Evolutionary conservation across 805 yeast genomes (phyloP).

Genomic region (Debaryomyces hansenii): DNA sequence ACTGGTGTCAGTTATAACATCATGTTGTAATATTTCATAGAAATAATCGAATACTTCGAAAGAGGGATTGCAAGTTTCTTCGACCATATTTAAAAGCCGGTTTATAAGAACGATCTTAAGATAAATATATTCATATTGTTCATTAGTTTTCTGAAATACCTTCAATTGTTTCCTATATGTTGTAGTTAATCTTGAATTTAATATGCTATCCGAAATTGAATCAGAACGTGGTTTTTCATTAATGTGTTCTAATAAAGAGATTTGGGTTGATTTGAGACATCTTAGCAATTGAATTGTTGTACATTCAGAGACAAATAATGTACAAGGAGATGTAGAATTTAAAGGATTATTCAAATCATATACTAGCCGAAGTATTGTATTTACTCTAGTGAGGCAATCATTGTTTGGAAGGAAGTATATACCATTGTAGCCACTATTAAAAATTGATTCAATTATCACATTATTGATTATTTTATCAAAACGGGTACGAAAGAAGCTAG

Average conservation of each 20-base stretch:
- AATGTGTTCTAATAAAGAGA: not conserved
- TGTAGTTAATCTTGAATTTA: not conserved
- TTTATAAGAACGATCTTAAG: not conserved
- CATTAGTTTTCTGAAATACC: not conserved
- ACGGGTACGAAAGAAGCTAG: not conserved
- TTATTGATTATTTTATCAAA: slow-evolving; percentile 4
- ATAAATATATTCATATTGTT: not conserved
- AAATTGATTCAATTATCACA: slow-evolving; percentile 4
- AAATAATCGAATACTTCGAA: not conserved
- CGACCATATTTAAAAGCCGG: not conserved
- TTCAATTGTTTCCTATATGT: not conserved
- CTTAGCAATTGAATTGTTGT: not conserved
- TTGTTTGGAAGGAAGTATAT: not conserved
- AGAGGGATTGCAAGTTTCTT: not conserved
- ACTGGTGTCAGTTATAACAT: not conserved
- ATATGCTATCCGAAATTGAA: not conserved
- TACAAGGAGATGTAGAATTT: not conserved
- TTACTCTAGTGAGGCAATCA: not conserved
- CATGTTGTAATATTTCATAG: not conserved
- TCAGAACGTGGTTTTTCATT: not conserved
- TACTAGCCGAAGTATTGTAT: not conserved
- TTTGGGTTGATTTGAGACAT: slow-evolving; percentile 2
- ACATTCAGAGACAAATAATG: not conserved
- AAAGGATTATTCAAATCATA: not conserved
- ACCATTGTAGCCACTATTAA: not conserved